These are phyloP conservation scores for Moesziomyces antarcticus DNA, from an alignment of 1,284 basidiomycete genomes.

Conservation along the genomic window DNA sequence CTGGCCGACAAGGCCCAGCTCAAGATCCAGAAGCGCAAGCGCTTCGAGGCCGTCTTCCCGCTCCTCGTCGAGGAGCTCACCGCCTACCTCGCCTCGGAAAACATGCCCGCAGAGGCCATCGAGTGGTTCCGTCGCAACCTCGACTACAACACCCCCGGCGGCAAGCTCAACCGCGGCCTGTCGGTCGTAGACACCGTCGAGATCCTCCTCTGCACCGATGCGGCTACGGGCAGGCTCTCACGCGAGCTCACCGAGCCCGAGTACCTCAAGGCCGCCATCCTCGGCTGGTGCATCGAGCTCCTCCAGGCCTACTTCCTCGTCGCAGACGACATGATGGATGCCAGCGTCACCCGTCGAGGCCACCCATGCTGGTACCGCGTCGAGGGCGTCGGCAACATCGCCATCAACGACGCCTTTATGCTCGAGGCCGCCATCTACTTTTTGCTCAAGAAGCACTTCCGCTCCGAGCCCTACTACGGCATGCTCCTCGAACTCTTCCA, in stretches of 20 bases:
- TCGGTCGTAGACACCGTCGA: conserved; percentile 93
- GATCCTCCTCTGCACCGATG: conserved; percentile 75
- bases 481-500: conserved; percentile 90
- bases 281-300: conserved; percentile 98
- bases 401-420: conserved; percentile 98
- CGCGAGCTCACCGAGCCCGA: conserved; percentile 71
- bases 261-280: conserved; percentile 86
- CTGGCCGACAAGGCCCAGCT: conserved; percentile 52
- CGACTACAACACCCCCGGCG: conserved; percentile 93
- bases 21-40: conserved; percentile 67
- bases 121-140: conserved; percentile 80
- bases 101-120: conserved; percentile 81
- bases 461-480: conserved; percentile 82
- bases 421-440: conserved; percentile 93
- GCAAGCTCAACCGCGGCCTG: conserved; percentile 95
- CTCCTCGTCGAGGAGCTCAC: conserved; percentile 73
- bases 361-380: conserved; percentile 92
- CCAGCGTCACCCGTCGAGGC: conserved; percentile 91
- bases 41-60: conserved; percentile 72
- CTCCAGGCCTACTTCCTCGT: conserved; percentile 98
- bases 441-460: conserved; percentile 89
- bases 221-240: conserved; percentile 73
- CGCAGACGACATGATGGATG: conserved; percentile 98
- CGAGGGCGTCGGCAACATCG: conserved; percentile 79
- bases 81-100: conserved; percentile 73